These are phyloP conservation scores for Chamaecrista fasciculata DNA, from an alignment of 306 rosid genomes.

Conservation along the genomic window DNA sequence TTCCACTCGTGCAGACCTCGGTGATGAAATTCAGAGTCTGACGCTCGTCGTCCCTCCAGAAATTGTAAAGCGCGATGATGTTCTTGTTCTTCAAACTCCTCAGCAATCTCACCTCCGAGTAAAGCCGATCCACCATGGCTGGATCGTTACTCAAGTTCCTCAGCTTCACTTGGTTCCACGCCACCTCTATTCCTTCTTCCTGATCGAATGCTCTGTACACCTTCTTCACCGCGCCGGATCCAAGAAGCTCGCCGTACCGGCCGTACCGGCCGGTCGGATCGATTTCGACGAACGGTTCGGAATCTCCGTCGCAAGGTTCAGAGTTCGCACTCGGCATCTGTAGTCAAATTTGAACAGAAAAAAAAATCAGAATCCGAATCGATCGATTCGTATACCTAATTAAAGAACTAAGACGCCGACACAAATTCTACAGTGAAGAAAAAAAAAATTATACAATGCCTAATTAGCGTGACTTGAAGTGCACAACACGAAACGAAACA, in stretches of 20 bases:
- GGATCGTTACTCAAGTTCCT: constrained; percentile 61
- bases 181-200: constrained; percentile 89
- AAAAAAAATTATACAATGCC: background rate
- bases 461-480: background rate
- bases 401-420: too few relatives aligned
- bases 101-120: constrained; percentile 71
- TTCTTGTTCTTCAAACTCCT: constrained; percentile 55
- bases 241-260: constrained; percentile 67
- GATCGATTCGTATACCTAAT: too few relatives aligned
- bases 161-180: constrained; percentile 94
- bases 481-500: too few relatives aligned
- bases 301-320: constrained; percentile 47
- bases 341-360: background rate
- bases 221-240: constrained; percentile 79
- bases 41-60: constrained; percentile 56
- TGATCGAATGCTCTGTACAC: constrained; percentile 92
- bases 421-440: background rate
- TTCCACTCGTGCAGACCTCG: constrained; percentile 89
- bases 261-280: constrained; percentile 77
- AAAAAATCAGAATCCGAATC: background rate
- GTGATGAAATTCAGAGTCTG: constrained; percentile 73
- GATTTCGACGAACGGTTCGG: constrained; percentile 63
- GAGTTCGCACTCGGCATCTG: constrained; percentile 60
- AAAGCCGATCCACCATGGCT: constrained; percentile 69
- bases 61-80: constrained; percentile 65